phyloP scores from a whole-genome alignment of 2,329 filamentous ascomycete genomes.

The Spiromastix sp. region DNA sequence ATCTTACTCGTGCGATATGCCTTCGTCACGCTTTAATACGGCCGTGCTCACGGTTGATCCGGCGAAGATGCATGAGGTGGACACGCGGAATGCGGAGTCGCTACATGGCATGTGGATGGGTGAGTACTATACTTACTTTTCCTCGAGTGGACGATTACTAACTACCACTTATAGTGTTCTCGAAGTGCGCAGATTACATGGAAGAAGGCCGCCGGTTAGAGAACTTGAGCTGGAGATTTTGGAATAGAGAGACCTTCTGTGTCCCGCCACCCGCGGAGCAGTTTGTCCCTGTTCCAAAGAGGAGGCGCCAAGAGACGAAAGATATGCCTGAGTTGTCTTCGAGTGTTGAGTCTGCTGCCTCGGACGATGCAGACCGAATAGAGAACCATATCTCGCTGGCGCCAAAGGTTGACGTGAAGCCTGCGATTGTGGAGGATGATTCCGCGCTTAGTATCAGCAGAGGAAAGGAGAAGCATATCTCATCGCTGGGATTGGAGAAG shows the following conservation, averaged over 20 bases:
- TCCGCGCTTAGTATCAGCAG: conserved; percentile 55
- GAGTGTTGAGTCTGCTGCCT: conserved; percentile 62
- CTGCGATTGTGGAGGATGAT: conserved; percentile 40
- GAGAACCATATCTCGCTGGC: conserved; percentile 47
- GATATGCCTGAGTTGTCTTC: conserved; percentile 64
- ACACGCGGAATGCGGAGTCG: conserved; percentile 84
- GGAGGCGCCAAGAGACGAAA: conserved; percentile 31
- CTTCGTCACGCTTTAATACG: conserved; percentile 69
- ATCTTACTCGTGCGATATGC: no score
- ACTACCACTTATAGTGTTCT: no score
- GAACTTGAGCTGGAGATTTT: conserved; percentile 91
- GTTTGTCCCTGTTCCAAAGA: conserved; percentile 15
- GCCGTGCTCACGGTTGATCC: conserved; percentile 87
- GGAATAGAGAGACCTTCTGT: conserved; percentile 89
- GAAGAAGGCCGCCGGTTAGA: conserved; percentile 87
- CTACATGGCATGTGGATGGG: conserved; percentile 96
- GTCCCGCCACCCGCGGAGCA: conserved; percentile 54
- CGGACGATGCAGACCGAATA: conserved; percentile 48
- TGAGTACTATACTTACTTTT: conserved; percentile 44
- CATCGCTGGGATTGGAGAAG: conserved; percentile 84
- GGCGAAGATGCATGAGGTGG: conserved; percentile 85
- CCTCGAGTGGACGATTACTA: no score
- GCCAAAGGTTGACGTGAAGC: conserved; percentile 56
- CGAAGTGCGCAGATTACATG: conserved; percentile 85
- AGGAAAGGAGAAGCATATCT: conserved; percentile 75